Base-by-base conservation (phyloP, 148 eudicot genomes). In the Selenicereus undatus region DNA sequence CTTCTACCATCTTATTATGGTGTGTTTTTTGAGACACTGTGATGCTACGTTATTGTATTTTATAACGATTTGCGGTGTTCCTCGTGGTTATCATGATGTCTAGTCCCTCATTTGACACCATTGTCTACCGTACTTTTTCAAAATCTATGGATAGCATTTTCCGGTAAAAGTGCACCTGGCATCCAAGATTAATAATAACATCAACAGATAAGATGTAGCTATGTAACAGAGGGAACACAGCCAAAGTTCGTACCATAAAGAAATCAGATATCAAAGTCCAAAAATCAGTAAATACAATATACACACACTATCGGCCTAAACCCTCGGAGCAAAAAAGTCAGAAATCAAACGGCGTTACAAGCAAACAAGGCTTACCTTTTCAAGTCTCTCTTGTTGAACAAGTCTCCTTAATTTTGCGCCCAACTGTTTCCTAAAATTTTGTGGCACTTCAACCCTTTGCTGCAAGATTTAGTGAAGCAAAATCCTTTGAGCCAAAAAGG, bases 341-440 rank as follows among this genome's bases (percentile, higher is more conserved):
- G 75, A 42, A 73, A 45, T 27, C 27, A 18, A 0, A 5, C n/a
- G n/a, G 66, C 51, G 71, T 20, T 20, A 71, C 32, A 54, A 22
- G 69, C 5, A 74, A 82, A 74, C 13, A 45, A 39, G 80, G 24
- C 30, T 79, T 79, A 95, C 98, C 93, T 90, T 95, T 79, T 93
- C 94, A 80, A 93, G 92, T 85, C 88, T 92, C 26, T 89, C 97
- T 74, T 88, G 92, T 42, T 62, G 81, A 82, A 88, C 90, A 78
- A 92, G 97, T 89, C 93, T 90, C 78, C 97, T 89, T 82, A 93
- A 83, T 84, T 89, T 92, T 73, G 90, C 81, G 86, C 89, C 89
- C 85, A 95, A 71, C 73, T 85, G 77, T 87, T 90, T 93, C 84
- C 93, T 91, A 80, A 91, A 91, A 83, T 89, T 90, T 75, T 76